Conservation (phyloP, 2,329 filamentous ascomycete genomes). For the Leptographium lundbergii region DNA sequence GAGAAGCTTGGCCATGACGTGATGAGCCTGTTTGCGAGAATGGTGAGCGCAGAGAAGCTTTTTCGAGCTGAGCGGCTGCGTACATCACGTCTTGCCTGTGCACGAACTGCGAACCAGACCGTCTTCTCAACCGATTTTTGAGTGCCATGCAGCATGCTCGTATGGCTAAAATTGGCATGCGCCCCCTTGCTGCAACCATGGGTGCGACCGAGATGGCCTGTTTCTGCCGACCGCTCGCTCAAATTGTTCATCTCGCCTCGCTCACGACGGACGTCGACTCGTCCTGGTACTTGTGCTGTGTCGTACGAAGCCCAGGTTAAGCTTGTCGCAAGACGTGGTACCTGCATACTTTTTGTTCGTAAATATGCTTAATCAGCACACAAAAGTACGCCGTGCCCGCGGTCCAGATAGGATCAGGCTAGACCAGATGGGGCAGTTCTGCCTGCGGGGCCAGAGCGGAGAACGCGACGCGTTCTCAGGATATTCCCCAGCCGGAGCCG, state of each 20-base stretch:
- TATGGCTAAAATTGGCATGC: not conserved
- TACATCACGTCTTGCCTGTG: not conserved
- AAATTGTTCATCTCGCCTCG: not conserved
- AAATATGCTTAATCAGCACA: not conserved
- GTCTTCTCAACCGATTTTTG: too few species aligned
- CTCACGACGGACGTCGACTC: too few species aligned
- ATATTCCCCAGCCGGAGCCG: not conserved
- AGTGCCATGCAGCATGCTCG: too few species aligned
- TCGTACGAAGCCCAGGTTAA: not conserved
- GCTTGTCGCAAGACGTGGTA: not conserved
- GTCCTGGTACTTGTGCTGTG: too few species aligned
- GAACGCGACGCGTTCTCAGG: not conserved
- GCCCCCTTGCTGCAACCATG: not conserved
- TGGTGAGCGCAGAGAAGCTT: not conserved
- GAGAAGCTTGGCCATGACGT: not conserved
- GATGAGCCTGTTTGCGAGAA: not conserved
- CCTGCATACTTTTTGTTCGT: not conserved
- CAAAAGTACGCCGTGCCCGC: not conserved
- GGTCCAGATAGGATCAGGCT: not conserved
- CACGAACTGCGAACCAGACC: too few species aligned
- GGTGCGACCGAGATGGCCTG: not conserved
- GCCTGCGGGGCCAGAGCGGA: not conserved
- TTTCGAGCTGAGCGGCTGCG: not conserved
- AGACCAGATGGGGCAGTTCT: not conserved
- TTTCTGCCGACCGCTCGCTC: not conserved